Evolutionary conservation across 495 filamentous ascomycete genomes (phyloP).

Genomic region (Cudoniella acicularis): DNA sequence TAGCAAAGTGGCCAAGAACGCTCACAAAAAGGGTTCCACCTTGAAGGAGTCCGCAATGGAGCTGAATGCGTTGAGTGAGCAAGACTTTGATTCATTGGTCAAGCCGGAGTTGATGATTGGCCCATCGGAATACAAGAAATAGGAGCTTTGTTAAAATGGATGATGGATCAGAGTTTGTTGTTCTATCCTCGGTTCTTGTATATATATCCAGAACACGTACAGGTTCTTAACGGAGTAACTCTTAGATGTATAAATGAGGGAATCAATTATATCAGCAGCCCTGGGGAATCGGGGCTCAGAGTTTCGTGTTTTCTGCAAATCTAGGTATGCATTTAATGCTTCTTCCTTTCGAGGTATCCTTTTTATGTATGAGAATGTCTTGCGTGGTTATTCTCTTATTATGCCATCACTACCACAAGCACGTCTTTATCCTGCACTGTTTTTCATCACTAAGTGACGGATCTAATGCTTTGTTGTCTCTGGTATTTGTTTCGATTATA

Average conservation of each 20-base stretch:
- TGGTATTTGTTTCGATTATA: too few relatives aligned
- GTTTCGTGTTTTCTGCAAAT: too few relatives aligned
- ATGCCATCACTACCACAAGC: too few relatives aligned
- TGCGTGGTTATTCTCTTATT: too few relatives aligned
- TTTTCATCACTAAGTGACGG: too few relatives aligned
- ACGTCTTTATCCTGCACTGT: too few relatives aligned
- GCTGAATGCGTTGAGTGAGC: slow-evolving; percentile 81
- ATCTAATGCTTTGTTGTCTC: too few relatives aligned
- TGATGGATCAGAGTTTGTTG: not conserved
- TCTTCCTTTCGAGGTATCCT: too few relatives aligned
- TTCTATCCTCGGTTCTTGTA: not conserved
- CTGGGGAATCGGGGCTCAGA: too few relatives aligned
- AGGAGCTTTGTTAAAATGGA: not conserved
- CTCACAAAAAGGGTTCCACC: slow-evolving; percentile 95
- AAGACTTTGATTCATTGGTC: slow-evolving; percentile 89
- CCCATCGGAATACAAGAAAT: slow-evolving; percentile 51
- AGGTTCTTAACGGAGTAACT: not conserved
- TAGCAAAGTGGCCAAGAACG: slow-evolving; percentile 97
- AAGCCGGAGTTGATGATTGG: slow-evolving; percentile 96
- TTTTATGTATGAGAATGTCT: too few relatives aligned
- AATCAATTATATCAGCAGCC: too few relatives aligned
- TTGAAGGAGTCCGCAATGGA: slow-evolving; percentile 93
- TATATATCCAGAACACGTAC: not conserved
- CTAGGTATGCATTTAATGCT: too few relatives aligned
- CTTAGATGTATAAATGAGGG: not conserved